Conservation (phyloP, 1,139 yeast species). For the Pichia sp. region DNA sequence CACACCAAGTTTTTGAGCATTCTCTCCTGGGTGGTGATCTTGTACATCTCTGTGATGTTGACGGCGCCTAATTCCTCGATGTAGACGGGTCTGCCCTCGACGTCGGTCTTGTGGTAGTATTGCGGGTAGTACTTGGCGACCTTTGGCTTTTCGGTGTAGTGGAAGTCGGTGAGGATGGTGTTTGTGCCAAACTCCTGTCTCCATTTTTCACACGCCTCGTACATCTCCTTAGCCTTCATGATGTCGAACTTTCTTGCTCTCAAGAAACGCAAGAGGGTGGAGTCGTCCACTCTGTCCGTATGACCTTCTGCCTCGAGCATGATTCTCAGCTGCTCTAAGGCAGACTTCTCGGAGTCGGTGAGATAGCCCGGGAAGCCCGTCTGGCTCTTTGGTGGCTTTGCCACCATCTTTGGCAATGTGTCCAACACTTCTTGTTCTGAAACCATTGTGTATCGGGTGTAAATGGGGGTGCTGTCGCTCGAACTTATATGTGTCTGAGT, state of each 20-base stretch:
- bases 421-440: conserved; percentile 27
- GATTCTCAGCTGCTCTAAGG: conserved; percentile 54
- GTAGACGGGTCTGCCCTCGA: conserved; percentile 94
- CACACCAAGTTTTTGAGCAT: conserved; percentile 94
- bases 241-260: conserved; percentile 95
- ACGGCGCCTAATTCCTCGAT: conserved; percentile 91
- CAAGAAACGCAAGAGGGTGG: conserved; percentile 77
- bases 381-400: conserved; percentile 50
- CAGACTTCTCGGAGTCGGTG: conserved; percentile 61
- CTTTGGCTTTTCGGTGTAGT: conserved; percentile 82
- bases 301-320: conserved; percentile 61
- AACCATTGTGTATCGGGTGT: conserved; percentile 1
- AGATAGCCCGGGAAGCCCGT: conserved; percentile 84
- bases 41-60: conserved; percentile 84
- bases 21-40: conserved; percentile 90
- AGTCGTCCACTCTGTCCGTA: conserved; percentile 75
- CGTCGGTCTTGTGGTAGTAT: conserved; percentile 94
- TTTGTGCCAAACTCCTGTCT: conserved; percentile 81
- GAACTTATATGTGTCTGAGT: no score
- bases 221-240: conserved; percentile 76
- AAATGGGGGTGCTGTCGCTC: not conserved
- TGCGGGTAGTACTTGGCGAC: conserved; percentile 93
- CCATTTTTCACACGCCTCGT: conserved; percentile 85
- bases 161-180: conserved; percentile 80
- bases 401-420: conserved; percentile 41